phyloP scores from a whole-genome alignment of 2,329 filamentous ascomycete species.

The Arthrobotrys entomopaga region DNA sequence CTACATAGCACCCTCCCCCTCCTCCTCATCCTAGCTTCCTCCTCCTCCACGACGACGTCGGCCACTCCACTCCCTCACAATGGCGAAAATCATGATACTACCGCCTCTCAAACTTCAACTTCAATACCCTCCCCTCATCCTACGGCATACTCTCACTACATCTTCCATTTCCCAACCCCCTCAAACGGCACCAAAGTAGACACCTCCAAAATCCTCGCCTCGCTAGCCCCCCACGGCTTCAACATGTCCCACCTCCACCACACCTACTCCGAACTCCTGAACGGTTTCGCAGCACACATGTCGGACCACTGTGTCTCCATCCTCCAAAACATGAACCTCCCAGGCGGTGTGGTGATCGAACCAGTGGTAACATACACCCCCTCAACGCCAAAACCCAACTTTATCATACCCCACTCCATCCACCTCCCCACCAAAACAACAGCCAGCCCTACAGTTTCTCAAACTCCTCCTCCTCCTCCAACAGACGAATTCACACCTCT shows the following conservation, averaged over 20 bases:
- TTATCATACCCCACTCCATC: not conserved
- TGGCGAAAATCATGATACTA: constrained; percentile 3
- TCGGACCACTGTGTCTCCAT: constrained; percentile 55
- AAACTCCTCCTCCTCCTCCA: not conserved
- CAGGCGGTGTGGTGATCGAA: constrained; percentile 39
- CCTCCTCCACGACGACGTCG: constrained; percentile 7
- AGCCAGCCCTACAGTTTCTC: not conserved
- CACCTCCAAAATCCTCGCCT: constrained; percentile 34
- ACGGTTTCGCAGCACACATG: constrained; percentile 57
- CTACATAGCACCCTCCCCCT: constrained; percentile 16
- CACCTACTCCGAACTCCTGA: constrained; percentile 48
- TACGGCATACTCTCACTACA: constrained; percentile 36
- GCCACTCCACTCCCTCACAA: constrained; percentile 31
- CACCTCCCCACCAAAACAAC: not conserved
- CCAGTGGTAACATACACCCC: constrained; percentile 28
- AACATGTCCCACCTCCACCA: constrained; percentile 39
- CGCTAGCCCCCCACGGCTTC: constrained; percentile 46
- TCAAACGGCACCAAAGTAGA: constrained; percentile 17
- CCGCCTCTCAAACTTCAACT: not conserved
- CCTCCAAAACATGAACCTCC: constrained; percentile 41
- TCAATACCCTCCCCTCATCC: constrained; percentile 17
- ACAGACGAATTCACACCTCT: not conserved
- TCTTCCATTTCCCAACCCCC: constrained; percentile 43
- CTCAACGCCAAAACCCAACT: constrained; percentile 5
- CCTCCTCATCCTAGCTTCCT: not conserved